Base-by-base conservation (phyloP, 106 monocot species). In the Acorus gramineus region DNA sequence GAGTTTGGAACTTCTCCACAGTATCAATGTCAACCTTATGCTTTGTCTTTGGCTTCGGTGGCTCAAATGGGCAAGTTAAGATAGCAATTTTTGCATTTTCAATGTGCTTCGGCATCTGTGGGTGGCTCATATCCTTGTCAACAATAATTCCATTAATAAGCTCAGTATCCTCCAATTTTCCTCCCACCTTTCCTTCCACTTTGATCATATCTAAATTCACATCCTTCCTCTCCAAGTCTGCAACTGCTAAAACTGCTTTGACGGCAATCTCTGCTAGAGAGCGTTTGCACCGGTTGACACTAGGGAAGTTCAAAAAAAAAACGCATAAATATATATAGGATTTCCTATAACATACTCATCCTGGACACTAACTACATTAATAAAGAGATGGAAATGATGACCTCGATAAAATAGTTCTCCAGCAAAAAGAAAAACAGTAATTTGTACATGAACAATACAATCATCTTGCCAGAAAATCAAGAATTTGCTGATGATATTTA, bases 1-100 rank as follows among this genome's bases (percentile, higher is more conserved):
- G 66, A 11, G 85, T 90, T 65, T 90, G 82, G 59, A 96, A 96
- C 70, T 96, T 96, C 76, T 96, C 95, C 54, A 96, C 90, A 66
- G 84, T 87, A 63, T 96, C 90, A 82, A 90, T 90, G 79, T 96
- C 95, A 66, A 96, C 90, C 87, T 90, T 96, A 87, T 96, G 95
- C 74, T 96, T 96, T 62, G 95, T 96, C 81, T 96, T 96, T n/a
- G 95, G 95, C 77, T 96, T 96, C 0, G 95, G 90, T 66, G 95
- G 87, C 82, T 96, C 95, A 77, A 96, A 96, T 71, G 95, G 87
- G 74, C 95, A 96, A 44, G 95, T 96, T 52, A 96, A 62, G 42
- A 96, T 96, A 59, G 95, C 95, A 80, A 96, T 90, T 55, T 90
- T 96, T 14, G 86, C 90, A 85, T 96, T 73, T 68, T 96, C 84